These are phyloP conservation scores for Phytophthora pisi DNA, from an alignment of 352 stramenopile species.

Conservation along the genomic window DNA sequence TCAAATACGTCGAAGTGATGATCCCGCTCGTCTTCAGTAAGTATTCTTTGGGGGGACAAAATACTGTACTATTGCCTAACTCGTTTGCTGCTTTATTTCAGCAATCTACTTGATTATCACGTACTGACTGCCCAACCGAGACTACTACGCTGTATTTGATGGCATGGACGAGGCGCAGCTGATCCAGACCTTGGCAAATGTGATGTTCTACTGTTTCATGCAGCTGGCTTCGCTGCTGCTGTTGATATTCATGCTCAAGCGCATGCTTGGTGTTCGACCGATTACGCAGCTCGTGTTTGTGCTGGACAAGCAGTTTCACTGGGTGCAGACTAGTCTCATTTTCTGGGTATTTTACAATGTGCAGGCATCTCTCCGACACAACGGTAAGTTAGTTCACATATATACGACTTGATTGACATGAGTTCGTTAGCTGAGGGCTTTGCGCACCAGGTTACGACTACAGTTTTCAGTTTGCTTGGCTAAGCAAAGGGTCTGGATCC, in stretches of 20 bases:
- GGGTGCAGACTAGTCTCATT: background rate
- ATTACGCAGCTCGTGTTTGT: background rate
- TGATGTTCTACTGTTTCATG: background rate
- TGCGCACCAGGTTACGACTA: background rate
- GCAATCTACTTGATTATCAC: background rate
- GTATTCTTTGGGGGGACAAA: background rate
- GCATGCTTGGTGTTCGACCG: background rate
- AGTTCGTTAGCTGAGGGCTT: background rate
- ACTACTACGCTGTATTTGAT: background rate
- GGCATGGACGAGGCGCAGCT: background rate
- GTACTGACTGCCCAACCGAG: background rate
- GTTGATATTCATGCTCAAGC: background rate
- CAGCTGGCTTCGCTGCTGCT: background rate
- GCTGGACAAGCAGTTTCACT: background rate
- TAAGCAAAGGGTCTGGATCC: too few relatives aligned
- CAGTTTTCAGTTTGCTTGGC: background rate
- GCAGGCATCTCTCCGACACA: background rate
- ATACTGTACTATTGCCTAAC: background rate
- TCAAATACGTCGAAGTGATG: slow-evolving; percentile 4
- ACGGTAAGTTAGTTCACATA: background rate
- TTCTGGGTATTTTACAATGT: slow-evolving; percentile 3
- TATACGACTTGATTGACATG: background rate
- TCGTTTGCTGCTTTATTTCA: background rate
- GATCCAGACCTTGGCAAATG: background rate
- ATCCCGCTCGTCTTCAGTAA: background rate